Base-by-base conservation (phyloP, 2,329 filamentous ascomycete genomes). In the Mariannaea sp. region DNA sequence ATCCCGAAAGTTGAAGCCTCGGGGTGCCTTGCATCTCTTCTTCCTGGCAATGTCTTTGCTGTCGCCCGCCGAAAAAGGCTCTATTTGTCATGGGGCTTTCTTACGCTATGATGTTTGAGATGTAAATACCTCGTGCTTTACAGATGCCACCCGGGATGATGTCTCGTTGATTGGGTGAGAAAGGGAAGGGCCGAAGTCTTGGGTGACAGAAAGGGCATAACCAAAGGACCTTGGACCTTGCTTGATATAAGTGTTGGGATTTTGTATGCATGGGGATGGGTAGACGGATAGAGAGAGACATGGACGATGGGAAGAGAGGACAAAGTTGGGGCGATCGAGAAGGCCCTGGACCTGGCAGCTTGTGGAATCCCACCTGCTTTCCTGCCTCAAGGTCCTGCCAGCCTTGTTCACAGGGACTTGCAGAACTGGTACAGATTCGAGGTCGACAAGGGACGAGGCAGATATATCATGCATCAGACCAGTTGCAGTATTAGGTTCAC, bases 21-120 rank as follows among this genome's bases (percentile, higher is more conserved):
- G 53, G 44, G n/a, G 54, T 56, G 45, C 54, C 54, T 56, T 56
- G 54, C 49, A 54, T 50, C 19, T 54, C 14, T 49, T 44, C n/a
- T 44, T 33, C 32, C 46, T 44, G n/a, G n/a, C n/a, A n/a, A n/a
- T n/a, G 51, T 39, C 30, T 39, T 45, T 30, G 51, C 35, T 49
- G 49, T 39, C 44, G 49, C 49, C 49, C 46, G 52, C 46, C 45
- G 27, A 46, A 20, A 22, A 29, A 20, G 19, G 9, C 36, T 9
- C 27, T 27, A n/a, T 36, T 10, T 27, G 44, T 46, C 44, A 49
- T 39, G 42, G 41, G 32, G 20, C 19, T 38, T 30, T n/a, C n/a
- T n/a, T n/a, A n/a, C n/a, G n/a, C 22, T 13, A 8, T 12, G 26
- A 16, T 33, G 14, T 33, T 33, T n/a, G 13, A 33, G 7, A 33